Percentiles rank a stretch among this genome's conserved stretches.
Evolutionary conservation across 345 rosid genomes (phyloP).

Genomic region (Capsella bursapastoris): DNA sequence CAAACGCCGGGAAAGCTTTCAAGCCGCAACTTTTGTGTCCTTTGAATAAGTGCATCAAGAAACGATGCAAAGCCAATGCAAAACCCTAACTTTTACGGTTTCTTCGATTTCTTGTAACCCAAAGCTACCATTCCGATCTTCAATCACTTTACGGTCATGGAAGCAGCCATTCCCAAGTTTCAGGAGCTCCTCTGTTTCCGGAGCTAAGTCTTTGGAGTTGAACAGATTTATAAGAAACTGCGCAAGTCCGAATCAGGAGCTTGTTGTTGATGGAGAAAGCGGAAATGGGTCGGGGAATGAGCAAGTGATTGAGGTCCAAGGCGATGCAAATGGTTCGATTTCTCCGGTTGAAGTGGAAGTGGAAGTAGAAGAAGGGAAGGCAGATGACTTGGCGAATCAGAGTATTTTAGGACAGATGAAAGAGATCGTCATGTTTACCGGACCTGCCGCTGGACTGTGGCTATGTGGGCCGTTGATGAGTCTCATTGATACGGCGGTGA

Average conservation of each 20-base stretch:
- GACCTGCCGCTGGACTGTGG: slow-evolving; percentile 93
- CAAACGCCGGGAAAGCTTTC: slow-evolving; percentile 17
- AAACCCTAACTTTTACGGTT: slow-evolving; percentile 40
- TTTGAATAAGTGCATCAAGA: not conserved
- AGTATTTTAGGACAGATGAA: slow-evolving; percentile 78
- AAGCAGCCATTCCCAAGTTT: slow-evolving; percentile 30
- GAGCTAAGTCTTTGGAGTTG: slow-evolving; percentile 25
- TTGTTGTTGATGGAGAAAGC: slow-evolving; percentile 36
- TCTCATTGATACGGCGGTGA: slow-evolving; percentile 86
- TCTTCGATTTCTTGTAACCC: slow-evolving; percentile 41
- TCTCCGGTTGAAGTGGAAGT: slow-evolving; percentile 24
- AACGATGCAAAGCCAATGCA: slow-evolving; percentile 51
- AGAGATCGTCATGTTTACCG: slow-evolving; percentile 83
- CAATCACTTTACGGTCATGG: slow-evolving; percentile 33
- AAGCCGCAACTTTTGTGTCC: slow-evolving; percentile 17
- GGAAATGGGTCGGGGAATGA: slow-evolving; percentile 21
- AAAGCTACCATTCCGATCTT: slow-evolving; percentile 38
- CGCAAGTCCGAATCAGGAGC: slow-evolving; percentile 45
- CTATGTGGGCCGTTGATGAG: slow-evolving; percentile 95
- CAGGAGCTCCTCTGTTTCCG: slow-evolving; percentile 40
- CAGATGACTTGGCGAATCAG: slow-evolving; percentile 60
- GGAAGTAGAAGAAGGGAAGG: slow-evolving; percentile 32
- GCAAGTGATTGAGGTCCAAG: slow-evolving; percentile 34
- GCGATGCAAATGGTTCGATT: slow-evolving; percentile 14
- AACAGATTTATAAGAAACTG: slow-evolving; percentile 40